Percentiles rank a stretch among this genome's conserved stretches.
Evolutionary conservation across 345 rosid species (phyloP).

Genomic region (Populus alba): DNA sequence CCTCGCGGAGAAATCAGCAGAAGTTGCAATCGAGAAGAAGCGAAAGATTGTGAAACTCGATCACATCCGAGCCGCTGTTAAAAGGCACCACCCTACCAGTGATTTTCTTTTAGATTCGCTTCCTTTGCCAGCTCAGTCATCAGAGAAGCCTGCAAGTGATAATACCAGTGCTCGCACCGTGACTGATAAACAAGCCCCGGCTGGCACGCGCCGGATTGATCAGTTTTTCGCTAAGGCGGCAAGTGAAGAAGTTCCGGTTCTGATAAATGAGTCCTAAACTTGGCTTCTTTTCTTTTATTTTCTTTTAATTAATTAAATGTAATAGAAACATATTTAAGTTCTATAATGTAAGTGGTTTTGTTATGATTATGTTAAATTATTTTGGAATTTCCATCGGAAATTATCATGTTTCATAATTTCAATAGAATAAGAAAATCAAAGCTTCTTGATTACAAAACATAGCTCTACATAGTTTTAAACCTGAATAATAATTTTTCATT

Average conservation of each 20-base stretch:
- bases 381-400: background rate
- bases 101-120: constrained; percentile 91
- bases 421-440: background rate
- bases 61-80: constrained; percentile 59
- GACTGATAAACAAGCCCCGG: constrained; percentile 35
- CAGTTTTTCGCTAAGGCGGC: constrained; percentile 48
- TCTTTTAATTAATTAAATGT: constrained; percentile 3
- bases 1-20: constrained; percentile 65
- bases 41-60: constrained; percentile 67
- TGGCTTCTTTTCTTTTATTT: background rate
- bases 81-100: constrained; percentile 68
- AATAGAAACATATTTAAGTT: background rate
- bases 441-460: background rate
- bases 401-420: background rate
- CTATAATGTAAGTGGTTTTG: background rate
- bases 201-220: constrained; percentile 64
- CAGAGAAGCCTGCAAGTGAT: constrained; percentile 19
- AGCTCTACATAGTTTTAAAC: background rate
- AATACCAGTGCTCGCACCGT: constrained; percentile 22
- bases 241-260: constrained; percentile 30
- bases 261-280: constrained; percentile 31
- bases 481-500: background rate
- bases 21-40: constrained; percentile 59
- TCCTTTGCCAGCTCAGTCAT: constrained; percentile 44
- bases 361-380: background rate